Evolutionary conservation across 192 early-diverging fungal species (phyloP), one percentile per base, ranked within the genome.

Genomic region (Dissophora ornata): DNA sequence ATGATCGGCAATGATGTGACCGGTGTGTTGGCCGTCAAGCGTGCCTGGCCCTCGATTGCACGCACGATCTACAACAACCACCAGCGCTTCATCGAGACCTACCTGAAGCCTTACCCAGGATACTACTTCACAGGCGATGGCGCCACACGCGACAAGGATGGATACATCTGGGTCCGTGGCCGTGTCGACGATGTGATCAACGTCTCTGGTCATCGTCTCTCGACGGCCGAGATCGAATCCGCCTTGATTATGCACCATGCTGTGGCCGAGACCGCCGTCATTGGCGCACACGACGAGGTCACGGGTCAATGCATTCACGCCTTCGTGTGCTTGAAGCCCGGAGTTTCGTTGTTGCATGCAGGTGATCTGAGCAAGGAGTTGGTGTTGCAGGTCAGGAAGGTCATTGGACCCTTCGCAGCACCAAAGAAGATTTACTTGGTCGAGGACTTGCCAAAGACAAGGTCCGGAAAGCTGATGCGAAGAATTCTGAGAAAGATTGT

Each of bases 41-140:
- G 87, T 49, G 82, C 94, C 32, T 97, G 96, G 91, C 96, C 96
- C 8, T 94, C 93, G 42, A 93, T 98, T 85, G 94, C 96, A 1
- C 84, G 97, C 56, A 94, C 95, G 9, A 89, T 98, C 40, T 95
- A 91, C 69, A 90, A 91, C 41, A 87, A 97, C 81, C 97, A 98
- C 80, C 77, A 87, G 69, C 89, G 97, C 25, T 97, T 92, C 84
- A 66, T 98, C 36, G 93, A 97, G 65, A 97, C 96, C 0, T 98
- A 98, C 79, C 74, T 98, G 66, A 84, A 87, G 12, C 92, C 92
- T 13, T 98, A 97, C 75, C 86, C 85, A 24, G 94, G 94, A 34
- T 95, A 90, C 83, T 98, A 98, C 84, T 98, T 97, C 80, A 94
- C 95, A 7, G 97, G 97, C 13, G 97, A 98, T 77, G 97, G 97